Evolutionary conservation across 2,329 filamentous ascomycete genomes (phyloP).

Genomic region (Fusarium euwallaceae): DNA sequence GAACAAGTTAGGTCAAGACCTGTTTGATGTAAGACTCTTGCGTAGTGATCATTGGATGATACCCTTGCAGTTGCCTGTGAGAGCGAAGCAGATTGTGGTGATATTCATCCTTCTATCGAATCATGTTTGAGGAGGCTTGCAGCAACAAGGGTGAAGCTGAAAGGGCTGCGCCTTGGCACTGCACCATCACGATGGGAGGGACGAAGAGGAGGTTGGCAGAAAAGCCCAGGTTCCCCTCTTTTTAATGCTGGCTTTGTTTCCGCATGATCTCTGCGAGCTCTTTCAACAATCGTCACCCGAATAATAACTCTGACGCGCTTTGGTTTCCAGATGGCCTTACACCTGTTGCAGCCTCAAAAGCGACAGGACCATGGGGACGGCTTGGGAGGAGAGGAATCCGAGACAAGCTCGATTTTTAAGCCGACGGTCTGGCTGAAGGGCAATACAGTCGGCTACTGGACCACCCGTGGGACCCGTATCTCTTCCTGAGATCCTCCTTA

Average conservation of each 20-base stretch:
- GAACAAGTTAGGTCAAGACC: no score
- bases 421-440: not conserved
- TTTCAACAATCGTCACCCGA: not conserved
- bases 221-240: no score
- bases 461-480: not conserved
- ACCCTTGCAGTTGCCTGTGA: not conserved
- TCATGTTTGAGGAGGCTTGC: not conserved
- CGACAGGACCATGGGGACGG: not conserved
- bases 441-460: not conserved
- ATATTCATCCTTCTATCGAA: not conserved
- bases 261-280: not conserved
- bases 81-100: not conserved
- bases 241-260: not conserved
- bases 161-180: not conserved
- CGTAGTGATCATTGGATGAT: not conserved
- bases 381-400: not conserved
- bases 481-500: not conserved
- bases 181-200: not conserved
- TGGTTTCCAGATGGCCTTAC: not conserved
- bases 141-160: not conserved
- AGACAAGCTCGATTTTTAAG: not conserved
- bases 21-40: no score
- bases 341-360: not conserved
- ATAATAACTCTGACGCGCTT: not conserved
- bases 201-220: no score